A percentile compares a stretch with the other conserved stretches of the same genome.
These are phyloP conservation scores for Starmera dryadoides DNA, from an alignment of 805 yeast species.

Conservation along the genomic window DNA sequence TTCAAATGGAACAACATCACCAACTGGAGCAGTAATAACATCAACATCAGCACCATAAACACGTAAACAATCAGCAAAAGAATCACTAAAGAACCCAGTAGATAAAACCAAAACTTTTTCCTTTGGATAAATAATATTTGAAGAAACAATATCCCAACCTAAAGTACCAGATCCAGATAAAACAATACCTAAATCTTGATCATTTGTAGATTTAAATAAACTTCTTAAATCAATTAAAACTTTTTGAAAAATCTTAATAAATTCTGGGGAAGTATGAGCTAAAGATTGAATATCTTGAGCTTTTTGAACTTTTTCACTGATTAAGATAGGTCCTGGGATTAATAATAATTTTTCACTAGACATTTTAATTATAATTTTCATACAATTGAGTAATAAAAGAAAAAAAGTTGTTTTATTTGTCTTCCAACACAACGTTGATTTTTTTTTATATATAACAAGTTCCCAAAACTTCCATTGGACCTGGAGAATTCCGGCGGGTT, in stretches of 20 bases:
- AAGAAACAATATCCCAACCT: slow-evolving; percentile 88
- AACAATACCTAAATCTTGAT: slow-evolving; percentile 71
- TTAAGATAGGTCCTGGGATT: slow-evolving; percentile 85
- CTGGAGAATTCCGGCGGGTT: too few species aligned
- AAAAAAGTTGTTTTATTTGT: too few species aligned
- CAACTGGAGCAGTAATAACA: slow-evolving; percentile 62
- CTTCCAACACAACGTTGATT: too few species aligned
- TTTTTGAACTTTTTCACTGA: slow-evolving; percentile 68
- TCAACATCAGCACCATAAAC: slow-evolving; percentile 76
- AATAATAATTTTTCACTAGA: slow-evolving; percentile 33
- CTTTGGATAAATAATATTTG: slow-evolving; percentile 60
- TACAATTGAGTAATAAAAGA: too few species aligned
- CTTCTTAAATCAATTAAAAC: slow-evolving; percentile 62
- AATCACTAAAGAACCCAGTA: slow-evolving; percentile 86
- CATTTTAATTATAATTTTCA: slow-evolving; percentile 2
- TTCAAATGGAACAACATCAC: slow-evolving; percentile 56
- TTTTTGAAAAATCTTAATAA: slow-evolving; percentile 63
- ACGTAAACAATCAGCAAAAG: slow-evolving; percentile 67
- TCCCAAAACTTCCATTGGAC: too few species aligned
- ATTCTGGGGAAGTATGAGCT: slow-evolving; percentile 87
- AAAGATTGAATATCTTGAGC: slow-evolving; percentile 82
- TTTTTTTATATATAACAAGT: too few species aligned
- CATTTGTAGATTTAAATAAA: slow-evolving; percentile 63
- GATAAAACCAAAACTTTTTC: slow-evolving; percentile 77
- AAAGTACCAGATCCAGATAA: slow-evolving; percentile 89